A percentile compares a stretch with the other conserved stretches of the same genome.
Evolutionary conservation across 78 protist species (phyloP).

Genomic region (Polysphondylium violaceum): DNA sequence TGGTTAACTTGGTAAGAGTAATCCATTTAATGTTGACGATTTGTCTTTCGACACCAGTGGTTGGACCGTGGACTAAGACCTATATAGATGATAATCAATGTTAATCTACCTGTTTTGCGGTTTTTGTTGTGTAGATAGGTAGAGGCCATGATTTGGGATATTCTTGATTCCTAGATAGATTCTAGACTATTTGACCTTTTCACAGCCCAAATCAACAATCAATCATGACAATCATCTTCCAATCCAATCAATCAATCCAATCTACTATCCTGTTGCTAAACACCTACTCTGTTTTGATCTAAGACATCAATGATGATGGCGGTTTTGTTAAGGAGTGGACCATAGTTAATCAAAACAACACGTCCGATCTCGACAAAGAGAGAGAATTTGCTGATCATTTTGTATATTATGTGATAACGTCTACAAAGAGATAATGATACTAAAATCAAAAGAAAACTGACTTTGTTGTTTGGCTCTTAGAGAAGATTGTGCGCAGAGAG

Average conservation of each 20-base stretch:
- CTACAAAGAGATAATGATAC: neutral
- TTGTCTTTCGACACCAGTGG: conserved; percentile 68
- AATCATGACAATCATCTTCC: neutral
- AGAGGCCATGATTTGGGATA: too few species aligned
- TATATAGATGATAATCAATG: neutral
- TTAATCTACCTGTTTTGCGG: neutral
- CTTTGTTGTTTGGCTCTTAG: too few species aligned
- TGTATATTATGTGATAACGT: neutral
- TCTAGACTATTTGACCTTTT: too few species aligned
- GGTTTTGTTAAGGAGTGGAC: conserved; percentile 72
- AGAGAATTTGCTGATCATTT: conserved; percentile 65
- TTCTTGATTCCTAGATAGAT: too few species aligned
- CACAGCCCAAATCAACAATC: too few species aligned
- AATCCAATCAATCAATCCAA: too few species aligned
- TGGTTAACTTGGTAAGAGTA: conserved; percentile 34
- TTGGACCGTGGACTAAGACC: conserved; percentile 79
- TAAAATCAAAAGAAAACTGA: too few species aligned
- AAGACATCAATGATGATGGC: conserved; percentile 81
- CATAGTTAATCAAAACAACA: conserved; percentile 78
- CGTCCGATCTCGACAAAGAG: conserved; percentile 74
- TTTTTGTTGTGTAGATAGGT: too few species aligned
- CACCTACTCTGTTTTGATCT: conserved; percentile 80
- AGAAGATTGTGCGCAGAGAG: conserved; percentile 3
- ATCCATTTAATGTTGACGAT: conserved; percentile 76
- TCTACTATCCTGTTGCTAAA: too few species aligned